Conservation (phyloP, 2,329 filamentous ascomycete genomes). For the Pseudogymnoascus pannorum region DNA sequence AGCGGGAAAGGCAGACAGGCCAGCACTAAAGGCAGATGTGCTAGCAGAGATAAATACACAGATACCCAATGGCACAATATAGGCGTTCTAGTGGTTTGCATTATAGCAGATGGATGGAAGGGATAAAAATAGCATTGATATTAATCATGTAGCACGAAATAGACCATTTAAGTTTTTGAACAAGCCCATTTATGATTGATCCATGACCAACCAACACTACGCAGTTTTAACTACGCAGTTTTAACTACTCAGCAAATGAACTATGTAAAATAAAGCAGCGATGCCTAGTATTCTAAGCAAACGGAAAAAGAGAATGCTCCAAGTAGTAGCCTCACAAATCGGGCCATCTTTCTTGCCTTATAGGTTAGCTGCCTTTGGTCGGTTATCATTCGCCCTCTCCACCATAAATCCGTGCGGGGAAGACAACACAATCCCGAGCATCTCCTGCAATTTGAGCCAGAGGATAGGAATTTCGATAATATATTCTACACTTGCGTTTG, state of each 20-base stretch:
- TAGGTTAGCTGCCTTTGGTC: not conserved
- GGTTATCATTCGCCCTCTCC: not conserved
- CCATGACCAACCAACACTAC: too few species aligned
- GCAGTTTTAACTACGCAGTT: too few species aligned
- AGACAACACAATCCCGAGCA: not conserved
- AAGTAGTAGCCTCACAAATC: not conserved
- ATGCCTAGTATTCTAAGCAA: not conserved
- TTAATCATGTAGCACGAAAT: not conserved
- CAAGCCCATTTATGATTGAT: not conserved
- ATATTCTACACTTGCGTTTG: not conserved
- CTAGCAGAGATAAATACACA: constrained; percentile 12
- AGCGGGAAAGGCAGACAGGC: constrained; percentile 23
- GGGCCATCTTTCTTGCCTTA: not conserved
- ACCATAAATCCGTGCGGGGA: not conserved
- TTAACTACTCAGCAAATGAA: not conserved
- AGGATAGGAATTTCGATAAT: not conserved
- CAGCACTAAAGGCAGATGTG: constrained; percentile 20
- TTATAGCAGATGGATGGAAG: not conserved
- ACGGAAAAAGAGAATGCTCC: not conserved
- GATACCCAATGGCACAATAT: constrained; percentile 3
- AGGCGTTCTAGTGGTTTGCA: not conserved
- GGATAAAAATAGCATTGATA: not conserved
- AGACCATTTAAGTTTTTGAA: not conserved
- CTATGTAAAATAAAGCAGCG: not conserved
- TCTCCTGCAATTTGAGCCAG: not conserved